These are phyloP conservation scores for Alternaria gaisen DNA, from an alignment of 2,329 filamentous ascomycete species.

Conservation along the genomic window DNA sequence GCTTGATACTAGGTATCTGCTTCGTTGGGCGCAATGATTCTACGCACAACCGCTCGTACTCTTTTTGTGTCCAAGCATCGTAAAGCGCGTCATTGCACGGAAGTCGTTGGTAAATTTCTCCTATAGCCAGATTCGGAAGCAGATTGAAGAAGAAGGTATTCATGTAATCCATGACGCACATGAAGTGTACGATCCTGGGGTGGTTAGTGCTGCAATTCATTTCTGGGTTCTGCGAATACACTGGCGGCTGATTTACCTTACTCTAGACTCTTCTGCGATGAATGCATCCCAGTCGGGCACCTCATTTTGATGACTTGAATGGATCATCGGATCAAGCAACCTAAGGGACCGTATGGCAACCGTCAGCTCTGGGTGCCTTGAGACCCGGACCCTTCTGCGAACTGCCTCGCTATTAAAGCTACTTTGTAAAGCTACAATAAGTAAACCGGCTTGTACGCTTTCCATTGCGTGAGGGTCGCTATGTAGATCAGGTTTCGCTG, in stretches of 20 bases:
- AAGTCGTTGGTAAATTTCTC: conserved; percentile 15
- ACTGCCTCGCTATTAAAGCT: conserved; percentile 16
- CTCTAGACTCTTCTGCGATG: conserved; percentile 19
- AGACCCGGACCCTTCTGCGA: conserved; percentile 12
- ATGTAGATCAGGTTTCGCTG: neutral
- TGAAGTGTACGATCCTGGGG: neutral
- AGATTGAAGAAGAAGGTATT: conserved; percentile 24
- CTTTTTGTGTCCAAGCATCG: conserved; percentile 15
- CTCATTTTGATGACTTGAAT: neutral
- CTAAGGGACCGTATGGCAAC: conserved; percentile 15
- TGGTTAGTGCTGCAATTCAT: neutral
- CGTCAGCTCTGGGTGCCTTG: conserved; percentile 15
- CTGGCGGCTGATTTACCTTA: conserved; percentile 5
- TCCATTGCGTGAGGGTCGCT: neutral
- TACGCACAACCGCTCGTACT: conserved; percentile 1
- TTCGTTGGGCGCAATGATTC: neutral
- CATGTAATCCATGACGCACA: conserved; percentile 6
- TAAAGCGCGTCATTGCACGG: conserved; percentile 22
- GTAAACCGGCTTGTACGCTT: conserved; percentile 19
- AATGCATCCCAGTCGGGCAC: conserved; percentile 15
- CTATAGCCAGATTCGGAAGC: conserved; percentile 14
- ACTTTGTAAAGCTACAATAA: conserved; percentile 16
- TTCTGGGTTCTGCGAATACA: neutral
- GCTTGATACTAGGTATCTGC: conserved; percentile 4
- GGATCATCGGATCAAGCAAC: neutral